These are phyloP conservation scores for Kazachstania psychrophila DNA, from an alignment of 805 yeast species.

Conservation along the genomic window DNA sequence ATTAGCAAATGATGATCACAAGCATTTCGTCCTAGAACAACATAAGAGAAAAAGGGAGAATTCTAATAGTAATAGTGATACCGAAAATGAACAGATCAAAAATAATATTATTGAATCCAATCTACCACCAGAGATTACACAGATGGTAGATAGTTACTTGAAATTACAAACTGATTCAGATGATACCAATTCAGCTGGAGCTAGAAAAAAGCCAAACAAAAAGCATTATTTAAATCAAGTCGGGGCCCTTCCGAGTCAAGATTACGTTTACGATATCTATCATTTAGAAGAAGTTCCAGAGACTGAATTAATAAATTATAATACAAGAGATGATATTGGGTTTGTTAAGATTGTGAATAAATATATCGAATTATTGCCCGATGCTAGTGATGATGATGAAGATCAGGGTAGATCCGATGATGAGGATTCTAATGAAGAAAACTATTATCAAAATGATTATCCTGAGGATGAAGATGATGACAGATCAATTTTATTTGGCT, in stretches of 20 bases:
- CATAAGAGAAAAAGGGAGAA: constrained; percentile 20
- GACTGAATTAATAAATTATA: constrained; percentile 32
- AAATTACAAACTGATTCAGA: constrained; percentile 28
- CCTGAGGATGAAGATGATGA: constrained; percentile 87
- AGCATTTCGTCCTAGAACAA: constrained; percentile 27
- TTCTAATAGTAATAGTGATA: constrained; percentile 8
- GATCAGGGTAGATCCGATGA: constrained; percentile 48
- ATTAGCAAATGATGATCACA: constrained; percentile 15
- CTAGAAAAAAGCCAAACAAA: constrained; percentile 21
- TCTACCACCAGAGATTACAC: constrained; percentile 56
- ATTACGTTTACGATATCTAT: constrained; percentile 89
- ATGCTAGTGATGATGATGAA: constrained; percentile 34
- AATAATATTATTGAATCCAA: constrained; percentile 13
- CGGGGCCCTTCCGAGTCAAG: constrained; percentile 33
- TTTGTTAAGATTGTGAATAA: constrained; percentile 37
- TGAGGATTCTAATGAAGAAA: constrained; percentile 86
- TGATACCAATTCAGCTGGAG: constrained; percentile 7
- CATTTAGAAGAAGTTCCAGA: constrained; percentile 56
- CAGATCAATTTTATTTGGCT: constrained; percentile 30
- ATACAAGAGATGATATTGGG: constrained; percentile 30
- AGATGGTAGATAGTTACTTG: constrained; percentile 61
- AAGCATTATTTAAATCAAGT: constrained; percentile 15
- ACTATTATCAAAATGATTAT: constrained; percentile 83
- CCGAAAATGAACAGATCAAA: constrained; percentile 10
- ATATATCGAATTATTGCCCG: constrained; percentile 29